phyloP scores from a whole-genome alignment of 2,329 filamentous ascomycete genomes.

The Trichocomaceae sp. region DNA sequence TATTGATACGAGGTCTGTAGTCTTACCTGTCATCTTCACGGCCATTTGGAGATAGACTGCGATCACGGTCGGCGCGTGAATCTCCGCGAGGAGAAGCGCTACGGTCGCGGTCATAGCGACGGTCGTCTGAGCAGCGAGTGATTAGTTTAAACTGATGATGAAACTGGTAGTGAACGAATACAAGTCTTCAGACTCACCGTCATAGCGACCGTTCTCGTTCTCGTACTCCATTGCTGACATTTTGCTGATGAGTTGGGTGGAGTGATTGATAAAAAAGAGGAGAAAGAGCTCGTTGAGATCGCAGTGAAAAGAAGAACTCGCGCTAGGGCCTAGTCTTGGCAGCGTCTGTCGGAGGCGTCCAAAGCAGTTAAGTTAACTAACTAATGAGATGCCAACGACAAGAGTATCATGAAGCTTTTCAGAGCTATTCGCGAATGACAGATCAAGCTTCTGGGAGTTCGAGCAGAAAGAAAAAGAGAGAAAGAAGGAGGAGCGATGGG shows the following conservation, averaged over 20 bases:
- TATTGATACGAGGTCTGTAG: neutral
- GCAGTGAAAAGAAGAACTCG: neutral
- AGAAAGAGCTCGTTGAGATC: conserved; percentile 1
- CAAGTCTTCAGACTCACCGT: conserved; percentile 46
- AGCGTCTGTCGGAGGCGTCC: neutral
- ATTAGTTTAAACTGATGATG: neutral
- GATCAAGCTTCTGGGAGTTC: neutral
- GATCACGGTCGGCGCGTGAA: conserved; percentile 48
- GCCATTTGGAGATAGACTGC: conserved; percentile 56
- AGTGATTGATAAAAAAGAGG: conserved; percentile 5
- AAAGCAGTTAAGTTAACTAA: neutral
- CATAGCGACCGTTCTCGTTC: conserved; percentile 58
- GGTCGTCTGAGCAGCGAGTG: conserved; percentile 44
- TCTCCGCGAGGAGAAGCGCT: conserved; percentile 60
- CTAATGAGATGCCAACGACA: neutral
- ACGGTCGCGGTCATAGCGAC: conserved; percentile 60
- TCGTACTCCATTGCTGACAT: conserved; percentile 58
- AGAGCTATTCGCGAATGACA: neutral
- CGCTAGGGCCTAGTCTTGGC: conserved; percentile 13
- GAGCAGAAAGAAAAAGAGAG: neutral
- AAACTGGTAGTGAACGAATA: neutral
- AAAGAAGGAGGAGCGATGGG: neutral
- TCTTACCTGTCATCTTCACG: conserved; percentile 49
- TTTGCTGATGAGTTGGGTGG: conserved; percentile 14
- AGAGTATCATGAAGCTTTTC: neutral